phyloP scores from a whole-genome alignment of 2,329 filamentous ascomycete genomes.

The Penicillium vulpinum region DNA sequence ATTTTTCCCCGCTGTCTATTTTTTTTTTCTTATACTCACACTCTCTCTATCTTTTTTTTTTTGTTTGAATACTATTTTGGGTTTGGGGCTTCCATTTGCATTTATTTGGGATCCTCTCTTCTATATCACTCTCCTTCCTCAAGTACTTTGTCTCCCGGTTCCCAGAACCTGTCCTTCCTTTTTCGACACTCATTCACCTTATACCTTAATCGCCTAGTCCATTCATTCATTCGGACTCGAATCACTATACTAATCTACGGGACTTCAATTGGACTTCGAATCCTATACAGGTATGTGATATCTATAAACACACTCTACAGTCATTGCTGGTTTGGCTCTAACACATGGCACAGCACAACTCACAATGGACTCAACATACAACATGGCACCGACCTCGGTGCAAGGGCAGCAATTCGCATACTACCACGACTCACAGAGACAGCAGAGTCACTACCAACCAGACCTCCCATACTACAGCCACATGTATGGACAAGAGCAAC shows the following conservation, averaged over 20 bases:
- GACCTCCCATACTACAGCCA: conserved; percentile 50
- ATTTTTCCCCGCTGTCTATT: conserved; percentile 21
- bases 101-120: conserved; percentile 26
- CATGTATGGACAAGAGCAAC: conserved; percentile 36
- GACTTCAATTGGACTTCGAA: neutral
- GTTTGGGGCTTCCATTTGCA: conserved; percentile 29
- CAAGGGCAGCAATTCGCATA: conserved; percentile 82
- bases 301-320: neutral
- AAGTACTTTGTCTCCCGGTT: conserved; percentile 26
- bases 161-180: conserved; percentile 41
- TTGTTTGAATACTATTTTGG: conserved; percentile 30
- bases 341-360: neutral
- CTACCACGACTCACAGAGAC: conserved; percentile 78
- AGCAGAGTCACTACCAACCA: conserved; percentile 67
- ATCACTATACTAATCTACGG: conserved; percentile 4
- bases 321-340: neutral
- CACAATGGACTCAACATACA: conserved; percentile 66
- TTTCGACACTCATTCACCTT: conserved; percentile 14
- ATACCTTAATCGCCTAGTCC: conserved; percentile 35
- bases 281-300: conserved; percentile 8
- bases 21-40: conserved; percentile 14
- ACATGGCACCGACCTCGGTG: conserved; percentile 51
- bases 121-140: conserved; percentile 34
- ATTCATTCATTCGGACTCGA: conserved; percentile 31
- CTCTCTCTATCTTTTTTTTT: conserved; percentile 30